These are phyloP conservation scores for Aspergillus cavernicola DNA, from an alignment of 495 filamentous ascomycete species.

Conservation along the genomic window DNA sequence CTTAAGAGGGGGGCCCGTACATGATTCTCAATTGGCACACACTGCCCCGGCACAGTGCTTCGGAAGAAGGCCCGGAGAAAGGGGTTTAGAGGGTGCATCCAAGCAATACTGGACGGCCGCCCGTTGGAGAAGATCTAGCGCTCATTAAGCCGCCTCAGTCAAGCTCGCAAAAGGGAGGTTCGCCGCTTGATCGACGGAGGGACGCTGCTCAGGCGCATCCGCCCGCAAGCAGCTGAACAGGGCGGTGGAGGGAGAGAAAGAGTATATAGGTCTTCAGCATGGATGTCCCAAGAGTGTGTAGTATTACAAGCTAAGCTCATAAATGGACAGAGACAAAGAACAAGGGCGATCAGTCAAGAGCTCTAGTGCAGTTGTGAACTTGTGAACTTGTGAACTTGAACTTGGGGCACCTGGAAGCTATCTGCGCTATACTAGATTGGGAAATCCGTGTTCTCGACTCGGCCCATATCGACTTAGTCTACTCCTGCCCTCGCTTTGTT, in stretches of 20 bases:
- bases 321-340: not conserved
- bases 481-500: no score
- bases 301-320: not conserved
- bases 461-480: no score
- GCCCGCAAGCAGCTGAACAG: conserved; percentile 23
- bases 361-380: conserved; percentile 21
- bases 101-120: conserved; percentile 54
- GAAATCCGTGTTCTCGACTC: no score
- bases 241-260: no score
- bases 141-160: conserved; percentile 43
- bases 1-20: conserved; percentile 38
- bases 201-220: conserved; percentile 39
- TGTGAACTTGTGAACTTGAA: not conserved
- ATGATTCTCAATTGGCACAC: conserved; percentile 86
- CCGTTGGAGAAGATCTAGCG: conserved; percentile 30
- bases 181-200: conserved; percentile 31
- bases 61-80: conserved; percentile 98
- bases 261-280: no score
- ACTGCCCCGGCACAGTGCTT: conserved; percentile 89
- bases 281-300: no score
- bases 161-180: conserved; percentile 19
- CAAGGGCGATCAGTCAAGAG: conserved; percentile 12
- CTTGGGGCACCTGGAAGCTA: conserved; percentile 15
- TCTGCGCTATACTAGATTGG: conserved; percentile 21
- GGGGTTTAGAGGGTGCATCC: conserved; percentile 99